These are phyloP conservation scores for Entoloma clypeatum DNA, from an alignment of 1,284 basidiomycete genomes.

Conservation along the genomic window DNA sequence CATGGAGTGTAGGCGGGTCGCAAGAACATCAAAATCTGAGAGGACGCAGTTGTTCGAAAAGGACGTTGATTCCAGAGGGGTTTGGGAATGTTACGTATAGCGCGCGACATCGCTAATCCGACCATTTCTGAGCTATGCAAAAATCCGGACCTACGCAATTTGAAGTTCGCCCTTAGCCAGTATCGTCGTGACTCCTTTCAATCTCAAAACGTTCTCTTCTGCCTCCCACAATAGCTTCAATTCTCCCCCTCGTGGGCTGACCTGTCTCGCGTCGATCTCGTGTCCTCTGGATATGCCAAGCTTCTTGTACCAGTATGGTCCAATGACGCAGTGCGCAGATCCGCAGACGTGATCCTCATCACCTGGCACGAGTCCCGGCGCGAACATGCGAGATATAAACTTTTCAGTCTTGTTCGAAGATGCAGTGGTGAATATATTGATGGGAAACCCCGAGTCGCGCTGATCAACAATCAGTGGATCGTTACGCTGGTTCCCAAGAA, in stretches of 20 bases:
- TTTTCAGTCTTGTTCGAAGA: constrained; percentile 31
- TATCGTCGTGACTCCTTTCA: constrained; percentile 36
- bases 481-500: background rate
- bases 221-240: constrained; percentile 38
- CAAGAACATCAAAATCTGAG: too few species aligned
- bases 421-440: constrained; percentile 39
- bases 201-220: constrained; percentile 28
- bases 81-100: too few species aligned
- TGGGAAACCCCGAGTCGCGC: constrained; percentile 27
- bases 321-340: constrained; percentile 49
- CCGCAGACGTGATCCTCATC: constrained; percentile 59
- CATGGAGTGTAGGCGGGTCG: too few species aligned
- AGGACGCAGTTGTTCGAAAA: too few species aligned
- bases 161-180: constrained; percentile 34
- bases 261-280: constrained; percentile 43
- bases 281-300: constrained; percentile 28
- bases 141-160: constrained; percentile 12
- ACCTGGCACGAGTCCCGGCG: constrained; percentile 31
- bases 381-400: constrained; percentile 55
- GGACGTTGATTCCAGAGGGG: too few species aligned
- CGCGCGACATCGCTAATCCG: too few species aligned
- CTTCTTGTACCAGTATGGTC: constrained; percentile 48
- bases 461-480: constrained; percentile 16
- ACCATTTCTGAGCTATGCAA: too few species aligned
- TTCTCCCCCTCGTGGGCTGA: constrained; percentile 49